Base-by-base conservation (phyloP, 2,329 filamentous ascomycete genomes). In the Plectosphaerella sp. region DNA sequence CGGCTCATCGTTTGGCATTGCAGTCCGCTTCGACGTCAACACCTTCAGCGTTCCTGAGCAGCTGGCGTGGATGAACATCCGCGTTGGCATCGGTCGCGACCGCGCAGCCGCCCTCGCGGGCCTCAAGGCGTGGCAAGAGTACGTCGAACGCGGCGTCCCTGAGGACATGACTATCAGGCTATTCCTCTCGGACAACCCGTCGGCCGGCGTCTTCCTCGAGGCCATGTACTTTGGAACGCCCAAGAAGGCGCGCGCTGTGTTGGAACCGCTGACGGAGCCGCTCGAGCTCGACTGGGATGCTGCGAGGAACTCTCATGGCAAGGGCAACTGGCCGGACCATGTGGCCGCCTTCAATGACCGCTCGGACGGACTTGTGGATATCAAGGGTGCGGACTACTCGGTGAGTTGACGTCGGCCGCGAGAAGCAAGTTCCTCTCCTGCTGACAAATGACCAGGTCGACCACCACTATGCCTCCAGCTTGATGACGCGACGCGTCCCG, bases 1-100 rank as follows among this genome's bases (percentile, higher is more conserved):
- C 1, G 72, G 70, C 3, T 67, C 68, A 12, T 72, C 68, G 11
- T 73, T 74, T 52, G 72, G 70, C 18, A 65, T 75, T 51, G 68
- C 72, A 12, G 61, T 64, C 6, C 64, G 64, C 35, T 72, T 72
- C 58, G 62, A 64, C 52, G 68, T 74, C 58, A 62, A 67, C 50
- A 74, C 72, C 2, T 72, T 71, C 45, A 55, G 61, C 5, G 69
- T 65, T 0, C 71, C 72, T 2, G 48, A 62, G 6, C 52, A 59
- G 39, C 59, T 68, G n/a, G 67, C 66, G 1, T 52, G 55, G 18
- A 68, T 63, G 57, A 47, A 5, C 2, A 25, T 55, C 7, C 43
- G 49, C 3, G 41, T 56, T 28, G 18, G 15, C 3, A 41, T 54
- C 18, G 45, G 42, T 16, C 24, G 45, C 8, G 15, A 47, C 11